These are phyloP conservation scores for Chondrostereum purpureum DNA, from an alignment of 1,284 basidiomycete genomes.

Conservation along the genomic window DNA sequence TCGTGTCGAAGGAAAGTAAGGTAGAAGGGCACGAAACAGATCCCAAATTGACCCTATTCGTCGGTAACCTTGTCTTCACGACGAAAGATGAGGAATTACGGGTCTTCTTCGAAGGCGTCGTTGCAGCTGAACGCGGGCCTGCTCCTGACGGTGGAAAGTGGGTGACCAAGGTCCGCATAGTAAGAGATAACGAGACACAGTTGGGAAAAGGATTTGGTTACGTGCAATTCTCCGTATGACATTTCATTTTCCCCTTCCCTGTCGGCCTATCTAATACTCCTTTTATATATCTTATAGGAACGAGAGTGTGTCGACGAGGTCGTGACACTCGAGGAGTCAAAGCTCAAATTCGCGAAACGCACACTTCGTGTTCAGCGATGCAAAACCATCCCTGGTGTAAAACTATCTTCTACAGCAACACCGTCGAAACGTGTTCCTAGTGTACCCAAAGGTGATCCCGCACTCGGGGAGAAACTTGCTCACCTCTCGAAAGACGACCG, in stretches of 20 bases:
- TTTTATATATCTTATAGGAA: slow-evolving; percentile 45
- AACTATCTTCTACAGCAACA: slow-evolving; percentile 14
- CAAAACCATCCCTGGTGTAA: slow-evolving; percentile 47
- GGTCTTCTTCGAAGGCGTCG: slow-evolving; percentile 78
- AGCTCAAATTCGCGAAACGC: slow-evolving; percentile 86
- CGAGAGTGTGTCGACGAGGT: slow-evolving; percentile 86
- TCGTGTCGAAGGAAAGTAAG: slow-evolving; percentile 38
- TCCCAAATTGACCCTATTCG: slow-evolving; percentile 82
- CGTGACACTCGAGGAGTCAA: slow-evolving; percentile 64
- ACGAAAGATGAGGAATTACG: slow-evolving; percentile 88
- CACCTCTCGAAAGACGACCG: slow-evolving; percentile 80
- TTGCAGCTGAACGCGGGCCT: slow-evolving; percentile 53
- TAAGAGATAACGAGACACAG: slow-evolving; percentile 89
- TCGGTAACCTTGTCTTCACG: slow-evolving; percentile 91
- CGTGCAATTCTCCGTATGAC: slow-evolving; percentile 80
- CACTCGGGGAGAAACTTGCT: slow-evolving; percentile 70
- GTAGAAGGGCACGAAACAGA: slow-evolving; percentile 32
- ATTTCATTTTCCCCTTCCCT: slow-evolving; percentile 19
- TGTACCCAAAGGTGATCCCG: slow-evolving; percentile 73
- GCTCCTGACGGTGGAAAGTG: slow-evolving; percentile 34
- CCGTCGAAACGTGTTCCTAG: slow-evolving; percentile 17
- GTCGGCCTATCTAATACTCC: slow-evolving; percentile 6
- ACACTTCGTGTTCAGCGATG: slow-evolving; percentile 83
- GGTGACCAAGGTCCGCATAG: slow-evolving; percentile 83
- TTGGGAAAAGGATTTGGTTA: slow-evolving; percentile 98